A percentile compares a stretch with the other conserved stretches of the same genome.
phyloP scores from a whole-genome alignment of 2,329 filamentous ascomycete species.

The Colletotrichum sp. region DNA sequence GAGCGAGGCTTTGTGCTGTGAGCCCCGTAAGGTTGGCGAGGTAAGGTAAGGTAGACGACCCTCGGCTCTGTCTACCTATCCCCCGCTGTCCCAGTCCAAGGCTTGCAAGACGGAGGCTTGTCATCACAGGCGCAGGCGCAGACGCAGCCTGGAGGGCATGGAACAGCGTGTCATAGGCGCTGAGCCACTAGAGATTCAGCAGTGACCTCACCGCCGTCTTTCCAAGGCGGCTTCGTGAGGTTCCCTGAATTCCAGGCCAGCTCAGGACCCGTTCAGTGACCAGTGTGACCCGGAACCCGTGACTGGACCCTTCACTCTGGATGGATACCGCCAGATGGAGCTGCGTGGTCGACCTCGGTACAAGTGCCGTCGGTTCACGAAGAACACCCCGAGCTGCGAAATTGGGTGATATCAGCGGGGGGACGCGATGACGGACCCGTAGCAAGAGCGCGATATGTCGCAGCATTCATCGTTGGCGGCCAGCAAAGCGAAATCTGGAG shows the following conservation, averaged over 20 bases:
- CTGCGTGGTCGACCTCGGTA: conserved; percentile 6
- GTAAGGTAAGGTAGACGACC: not conserved
- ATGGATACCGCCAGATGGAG: not conserved
- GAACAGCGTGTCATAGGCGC: not conserved
- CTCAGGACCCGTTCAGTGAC: not conserved
- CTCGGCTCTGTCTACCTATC: not conserved
- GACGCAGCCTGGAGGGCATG: not conserved
- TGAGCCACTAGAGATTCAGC: not conserved
- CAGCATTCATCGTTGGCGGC: not conserved
- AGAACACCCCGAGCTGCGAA: not conserved
- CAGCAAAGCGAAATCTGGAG: not conserved
- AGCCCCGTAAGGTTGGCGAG: not conserved
- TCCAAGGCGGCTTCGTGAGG: not conserved
- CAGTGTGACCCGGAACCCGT: not conserved
- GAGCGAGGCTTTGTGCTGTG: not conserved
- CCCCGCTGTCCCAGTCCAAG: not conserved
- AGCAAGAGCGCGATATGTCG: not conserved
- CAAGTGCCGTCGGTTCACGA: not conserved
- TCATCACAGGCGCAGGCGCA: not conserved
- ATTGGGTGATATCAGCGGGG: conserved; percentile 9
- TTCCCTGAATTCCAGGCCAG: not conserved
- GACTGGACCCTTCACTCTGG: not conserved
- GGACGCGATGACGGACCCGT: not conserved
- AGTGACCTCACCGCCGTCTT: not conserved
- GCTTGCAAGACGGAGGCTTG: not conserved